Percentiles rank a stretch among this genome's conserved stretches.
Evolutionary conservation across 768 basidiomycete species (phyloP).

Genomic region (Lanmaoa rubissima): DNA sequence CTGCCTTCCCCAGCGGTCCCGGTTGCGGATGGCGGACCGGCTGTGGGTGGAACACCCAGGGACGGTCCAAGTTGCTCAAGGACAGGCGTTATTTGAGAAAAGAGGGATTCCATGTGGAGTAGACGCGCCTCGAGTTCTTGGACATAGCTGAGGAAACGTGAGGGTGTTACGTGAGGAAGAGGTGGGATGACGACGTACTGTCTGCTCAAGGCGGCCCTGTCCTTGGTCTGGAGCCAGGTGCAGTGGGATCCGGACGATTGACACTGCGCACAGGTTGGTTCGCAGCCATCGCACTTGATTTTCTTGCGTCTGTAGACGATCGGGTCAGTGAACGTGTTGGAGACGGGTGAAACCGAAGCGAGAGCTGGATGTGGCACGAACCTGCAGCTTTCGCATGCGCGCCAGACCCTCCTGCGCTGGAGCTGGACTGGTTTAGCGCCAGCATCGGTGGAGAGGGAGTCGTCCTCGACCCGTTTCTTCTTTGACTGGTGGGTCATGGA

Average conservation of each 20-base stretch:
- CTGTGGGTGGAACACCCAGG: constrained; percentile 40
- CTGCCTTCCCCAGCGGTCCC: constrained; percentile 11
- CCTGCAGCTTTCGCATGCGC: constrained; percentile 90
- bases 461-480: constrained; percentile 76
- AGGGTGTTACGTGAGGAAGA: constrained; percentile 12
- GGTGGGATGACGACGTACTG: constrained; percentile 54
- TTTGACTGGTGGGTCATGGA: constrained; percentile 58
- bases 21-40: constrained; percentile 29
- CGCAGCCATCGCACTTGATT: constrained; percentile 89
- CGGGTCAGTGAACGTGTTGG: constrained; percentile 17
- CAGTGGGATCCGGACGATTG: constrained; percentile 70
- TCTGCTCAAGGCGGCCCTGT: constrained; percentile 84
- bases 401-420: constrained; percentile 79
- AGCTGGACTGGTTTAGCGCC: constrained; percentile 73
- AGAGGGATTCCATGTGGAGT: constrained; percentile 85
- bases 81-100: constrained; percentile 76
- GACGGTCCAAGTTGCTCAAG: constrained; percentile 69
- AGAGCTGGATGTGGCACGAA: constrained; percentile 34
- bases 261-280: constrained; percentile 86
- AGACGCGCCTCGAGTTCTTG: constrained; percentile 88
- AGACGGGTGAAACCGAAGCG: constrained; percentile 7
- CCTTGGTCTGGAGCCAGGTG: constrained; percentile 90
- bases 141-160: constrained; percentile 61
- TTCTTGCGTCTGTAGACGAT: constrained; percentile 69
- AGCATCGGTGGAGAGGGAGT: constrained; percentile 45